These are phyloP conservation scores for Trichosanthes cucumerina DNA, from an alignment of 306 rosid genomes.

Conservation along the genomic window DNA sequence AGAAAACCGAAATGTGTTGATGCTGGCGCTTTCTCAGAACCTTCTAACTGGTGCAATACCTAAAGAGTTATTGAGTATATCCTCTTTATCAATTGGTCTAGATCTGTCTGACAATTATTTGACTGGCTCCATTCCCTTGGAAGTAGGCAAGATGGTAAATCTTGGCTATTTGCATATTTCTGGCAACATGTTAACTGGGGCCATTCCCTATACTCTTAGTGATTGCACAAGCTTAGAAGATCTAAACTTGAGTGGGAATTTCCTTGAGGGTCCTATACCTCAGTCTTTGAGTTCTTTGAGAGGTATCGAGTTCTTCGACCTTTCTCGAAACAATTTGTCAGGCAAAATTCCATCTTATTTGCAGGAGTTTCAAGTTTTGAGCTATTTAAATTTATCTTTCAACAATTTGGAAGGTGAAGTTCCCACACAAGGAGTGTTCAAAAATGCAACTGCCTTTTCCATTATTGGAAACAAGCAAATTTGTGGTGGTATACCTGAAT, in stretches of 20 bases:
- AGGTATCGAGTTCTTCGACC: conserved; percentile 8
- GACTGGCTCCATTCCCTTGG: conserved; percentile 16
- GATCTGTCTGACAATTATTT: conserved; percentile 15
- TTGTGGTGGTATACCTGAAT: conserved; percentile 17
- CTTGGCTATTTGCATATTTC: conserved; percentile 14
- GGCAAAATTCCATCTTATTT: conserved; percentile 10
- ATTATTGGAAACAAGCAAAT: conserved; percentile 4
- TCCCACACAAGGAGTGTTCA: conserved; percentile 13
- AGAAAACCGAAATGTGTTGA: neutral
- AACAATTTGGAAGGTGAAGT: conserved; percentile 24
- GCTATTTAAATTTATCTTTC: conserved; percentile 12
- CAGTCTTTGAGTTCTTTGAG: conserved; percentile 3
- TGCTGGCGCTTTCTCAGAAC: neutral
- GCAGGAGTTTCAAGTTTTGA: neutral
- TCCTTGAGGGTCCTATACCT: conserved; percentile 17
- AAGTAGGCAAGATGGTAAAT: conserved; percentile 3
- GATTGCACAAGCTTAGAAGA: conserved; percentile 2
- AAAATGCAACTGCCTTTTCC: neutral
- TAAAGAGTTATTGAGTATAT: neutral
- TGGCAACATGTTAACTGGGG: conserved; percentile 12
- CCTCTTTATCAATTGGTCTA: neutral
- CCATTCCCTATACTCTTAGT: conserved; percentile 11
- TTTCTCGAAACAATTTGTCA: conserved; percentile 20
- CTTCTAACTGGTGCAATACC: conserved; percentile 21
- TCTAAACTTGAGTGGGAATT: conserved; percentile 9